Conservation (phyloP, 176 grass and related monocot genomes). For the Dendrocalamus sinicus region DNA sequence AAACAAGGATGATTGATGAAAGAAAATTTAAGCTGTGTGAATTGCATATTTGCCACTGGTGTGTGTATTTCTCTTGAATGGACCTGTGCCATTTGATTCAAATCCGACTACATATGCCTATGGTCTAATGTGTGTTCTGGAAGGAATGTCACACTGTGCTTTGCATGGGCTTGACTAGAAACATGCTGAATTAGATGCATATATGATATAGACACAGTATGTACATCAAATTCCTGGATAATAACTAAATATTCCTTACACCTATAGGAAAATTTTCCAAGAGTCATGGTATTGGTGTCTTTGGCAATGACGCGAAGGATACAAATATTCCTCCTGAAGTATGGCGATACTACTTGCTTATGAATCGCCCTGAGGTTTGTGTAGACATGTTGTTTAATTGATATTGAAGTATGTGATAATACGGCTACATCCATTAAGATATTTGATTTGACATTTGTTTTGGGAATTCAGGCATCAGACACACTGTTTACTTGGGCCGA, state of each 20-base stretch:
- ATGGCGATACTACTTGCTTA: conserved; percentile 96
- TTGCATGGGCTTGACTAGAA: conserved; percentile 28
- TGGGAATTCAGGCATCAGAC: conserved; percentile 70
- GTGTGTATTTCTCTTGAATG: conserved; percentile 16
- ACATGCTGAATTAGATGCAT: conserved; percentile 25
- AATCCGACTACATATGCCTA: conserved; percentile 26
- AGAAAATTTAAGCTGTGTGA: neutral
- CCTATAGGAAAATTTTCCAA: conserved; percentile 89
- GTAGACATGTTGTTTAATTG: conserved; percentile 35
- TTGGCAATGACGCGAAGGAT: conserved; percentile 92
- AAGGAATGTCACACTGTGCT: conserved; percentile 1
- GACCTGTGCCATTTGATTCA: neutral
- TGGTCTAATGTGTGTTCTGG: neutral
- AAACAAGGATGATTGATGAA: neutral
- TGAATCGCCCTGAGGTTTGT: conserved; percentile 90
- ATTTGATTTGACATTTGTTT: conserved; percentile 42
- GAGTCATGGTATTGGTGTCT: conserved; percentile 91
- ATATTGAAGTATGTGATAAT: conserved; percentile 32
- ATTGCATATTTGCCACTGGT: neutral
- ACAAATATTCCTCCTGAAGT: conserved; percentile 89
- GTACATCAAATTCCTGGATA: conserved; percentile 31
- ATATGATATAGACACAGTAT: neutral
- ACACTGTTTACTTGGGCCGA: conserved; percentile 94
- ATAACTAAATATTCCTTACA: conserved; percentile 24
- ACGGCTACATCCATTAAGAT: neutral